Conservation (phyloP, 2,329 filamentous ascomycete species). For the Colletotrichum lentis region DNA sequence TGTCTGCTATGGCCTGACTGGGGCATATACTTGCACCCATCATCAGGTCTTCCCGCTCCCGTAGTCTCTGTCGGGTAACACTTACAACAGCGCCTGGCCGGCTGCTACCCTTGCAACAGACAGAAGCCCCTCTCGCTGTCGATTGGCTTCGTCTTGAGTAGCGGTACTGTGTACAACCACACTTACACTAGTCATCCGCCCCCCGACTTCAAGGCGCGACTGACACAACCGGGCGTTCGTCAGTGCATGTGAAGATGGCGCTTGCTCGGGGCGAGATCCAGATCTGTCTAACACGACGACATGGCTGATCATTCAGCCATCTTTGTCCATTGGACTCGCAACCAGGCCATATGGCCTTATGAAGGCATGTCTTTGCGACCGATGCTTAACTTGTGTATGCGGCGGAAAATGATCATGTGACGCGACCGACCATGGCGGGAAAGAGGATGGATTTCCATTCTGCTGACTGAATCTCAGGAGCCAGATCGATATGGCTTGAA, state of each 20-base stretch:
- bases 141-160: constrained; percentile 25
- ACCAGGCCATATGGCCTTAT: constrained; percentile 24
- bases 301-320: not conserved
- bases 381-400: constrained; percentile 9
- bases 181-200: not conserved
- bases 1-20: not conserved
- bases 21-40: constrained; percentile 5
- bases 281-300: constrained; percentile 22
- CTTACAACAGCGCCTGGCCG: too few species aligned
- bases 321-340: not conserved
- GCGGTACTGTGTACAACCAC: constrained; percentile 25
- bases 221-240: constrained; percentile 9
- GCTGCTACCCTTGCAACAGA: constrained; percentile 21
- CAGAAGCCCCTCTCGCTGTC: not conserved
- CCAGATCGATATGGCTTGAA: not conserved
- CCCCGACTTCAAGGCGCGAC: not conserved
- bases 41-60: constrained; percentile 22
- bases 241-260: constrained; percentile 33
- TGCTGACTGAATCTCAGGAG: constrained; percentile 12
- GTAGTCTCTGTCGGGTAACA: constrained; percentile 3
- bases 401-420: constrained; percentile 2
- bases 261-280: constrained; percentile 27
- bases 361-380: constrained; percentile 23
- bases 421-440: constrained; percentile 6
- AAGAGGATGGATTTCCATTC: constrained; percentile 11